A percentile compares a stretch with the other conserved stretches of the same genome.
Evolutionary conservation across 345 rosid species (phyloP).

Genomic region (Murraya paniculata): DNA sequence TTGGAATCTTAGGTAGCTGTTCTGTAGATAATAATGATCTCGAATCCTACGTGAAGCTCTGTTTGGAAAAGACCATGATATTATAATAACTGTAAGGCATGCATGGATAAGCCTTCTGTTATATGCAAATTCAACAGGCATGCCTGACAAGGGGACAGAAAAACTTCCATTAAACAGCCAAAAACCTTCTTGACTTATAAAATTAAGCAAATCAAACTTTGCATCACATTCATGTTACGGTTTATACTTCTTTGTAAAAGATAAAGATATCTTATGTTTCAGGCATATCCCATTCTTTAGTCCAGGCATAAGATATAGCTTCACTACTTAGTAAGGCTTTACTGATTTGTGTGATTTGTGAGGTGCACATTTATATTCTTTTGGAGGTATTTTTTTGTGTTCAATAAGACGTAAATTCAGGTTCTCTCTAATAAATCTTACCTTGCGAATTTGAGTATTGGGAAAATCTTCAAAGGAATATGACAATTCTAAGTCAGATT

Average conservation of each 20-base stretch:
- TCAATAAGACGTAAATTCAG: neutral
- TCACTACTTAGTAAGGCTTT: neutral
- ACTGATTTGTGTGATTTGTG: neutral
- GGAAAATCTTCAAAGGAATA: slow-evolving; percentile 80
- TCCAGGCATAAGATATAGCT: neutral
- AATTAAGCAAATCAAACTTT: neutral
- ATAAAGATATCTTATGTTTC: neutral
- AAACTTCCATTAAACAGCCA: neutral
- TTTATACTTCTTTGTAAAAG: neutral
- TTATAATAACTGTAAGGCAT: neutral
- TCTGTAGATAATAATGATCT: neutral
- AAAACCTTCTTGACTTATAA: neutral
- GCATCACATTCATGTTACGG: neutral
- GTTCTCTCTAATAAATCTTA: slow-evolving; percentile 23
- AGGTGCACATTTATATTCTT: neutral
- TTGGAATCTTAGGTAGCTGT: neutral
- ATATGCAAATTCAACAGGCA: neutral
- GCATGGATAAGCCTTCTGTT: neutral
- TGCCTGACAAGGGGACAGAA: neutral
- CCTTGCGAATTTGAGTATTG: slow-evolving; percentile 98
- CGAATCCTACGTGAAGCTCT: neutral
- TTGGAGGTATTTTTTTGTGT: neutral
- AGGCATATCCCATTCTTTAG: neutral
- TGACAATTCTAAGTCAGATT: slow-evolving; percentile 41
- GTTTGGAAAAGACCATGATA: neutral